Evolutionary conservation across 768 basidiomycete species (phyloP), one percentile per base, ranked within the genome.

Genomic region (Tylopilus balloui): DNA sequence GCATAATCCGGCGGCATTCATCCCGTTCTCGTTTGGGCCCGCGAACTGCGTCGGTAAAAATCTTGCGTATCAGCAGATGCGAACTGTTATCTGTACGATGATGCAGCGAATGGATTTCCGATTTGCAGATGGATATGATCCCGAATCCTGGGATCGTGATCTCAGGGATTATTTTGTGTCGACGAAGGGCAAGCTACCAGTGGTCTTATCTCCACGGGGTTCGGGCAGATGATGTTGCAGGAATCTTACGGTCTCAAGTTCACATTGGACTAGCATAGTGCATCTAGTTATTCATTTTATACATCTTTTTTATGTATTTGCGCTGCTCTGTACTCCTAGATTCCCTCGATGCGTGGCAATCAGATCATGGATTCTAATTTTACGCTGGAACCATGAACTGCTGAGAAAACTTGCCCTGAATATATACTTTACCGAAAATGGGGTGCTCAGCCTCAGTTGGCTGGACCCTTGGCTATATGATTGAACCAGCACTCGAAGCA

Each of bases 11-110:
- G 56, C 61, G 14, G 74, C 73, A 3, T 77, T 71, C 50, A 69
- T 77, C 25, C 73, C 76, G 7, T 77, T 77, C 50, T 76, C 74
- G 12, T 61, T 59, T 39, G 76, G 76, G 2, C 73, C 74, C 9
- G 66, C 70, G 13, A 73, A 69, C 23, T 78, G 76, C 51, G 73
- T 71, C 4, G 76, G 76, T 3, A 70, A 71, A 55, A 69, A 65
- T 32, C 67, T 78, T 8, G 76, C 76, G 4, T 61, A 66, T 44
- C 67, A 67, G 45, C 73, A 78, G 55, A 70, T 77, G 57, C 68
- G 72, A 35, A 70, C 66, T 42, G 64, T 72, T 6, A 51, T 73
- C 11, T 66, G 68, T 48, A 51, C 59, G 43, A 56, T 76, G 52
- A 60, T 78, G 57, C 73, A 70, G 44, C 65, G 60, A 27, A 66